Conservation (phyloP, 2,329 filamentous ascomycete genomes). For the Colletotrichum sp. region DNA sequence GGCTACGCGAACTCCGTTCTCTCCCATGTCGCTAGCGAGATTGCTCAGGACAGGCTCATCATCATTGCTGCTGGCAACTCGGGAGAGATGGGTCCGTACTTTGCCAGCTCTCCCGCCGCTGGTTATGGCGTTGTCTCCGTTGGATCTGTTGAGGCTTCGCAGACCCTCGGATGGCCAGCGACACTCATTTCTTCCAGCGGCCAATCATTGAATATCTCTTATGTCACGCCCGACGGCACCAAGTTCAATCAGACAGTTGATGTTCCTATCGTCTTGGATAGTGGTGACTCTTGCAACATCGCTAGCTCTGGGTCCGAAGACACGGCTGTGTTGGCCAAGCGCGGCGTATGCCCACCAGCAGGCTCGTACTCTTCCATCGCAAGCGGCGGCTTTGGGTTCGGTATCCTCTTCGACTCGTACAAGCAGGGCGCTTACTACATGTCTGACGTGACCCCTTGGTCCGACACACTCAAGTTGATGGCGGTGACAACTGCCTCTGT, state of each 20-base stretch:
- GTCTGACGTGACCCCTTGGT: neutral
- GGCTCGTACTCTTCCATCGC: neutral
- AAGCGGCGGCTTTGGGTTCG: constrained; percentile 15
- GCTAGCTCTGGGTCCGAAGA: neutral
- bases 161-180: constrained; percentile 24
- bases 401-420: constrained; percentile 22
- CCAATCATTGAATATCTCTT: constrained; percentile 11
- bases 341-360: constrained; percentile 5
- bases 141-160: constrained; percentile 14
- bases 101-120: constrained; percentile 1
- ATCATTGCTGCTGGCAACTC: constrained; percentile 11
- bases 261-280: constrained; percentile 12
- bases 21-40: constrained; percentile 1
- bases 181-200: constrained; percentile 13
- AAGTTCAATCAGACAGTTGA: constrained; percentile 20
- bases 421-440: constrained; percentile 25
- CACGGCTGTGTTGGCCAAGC: constrained; percentile 16
- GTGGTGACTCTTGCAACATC: constrained; percentile 22
- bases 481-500: constrained; percentile 17
- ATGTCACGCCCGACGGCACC: constrained; percentile 18
- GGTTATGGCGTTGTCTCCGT: neutral
- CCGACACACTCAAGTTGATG: constrained; percentile 7
- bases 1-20: constrained; percentile 18
- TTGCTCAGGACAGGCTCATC: constrained; percentile 16
- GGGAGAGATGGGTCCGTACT: constrained; percentile 6